Evolutionary conservation across 257 asterid species (phyloP), one percentile per base, ranked within the genome.

Genomic region (Solanum tacnaense): DNA sequence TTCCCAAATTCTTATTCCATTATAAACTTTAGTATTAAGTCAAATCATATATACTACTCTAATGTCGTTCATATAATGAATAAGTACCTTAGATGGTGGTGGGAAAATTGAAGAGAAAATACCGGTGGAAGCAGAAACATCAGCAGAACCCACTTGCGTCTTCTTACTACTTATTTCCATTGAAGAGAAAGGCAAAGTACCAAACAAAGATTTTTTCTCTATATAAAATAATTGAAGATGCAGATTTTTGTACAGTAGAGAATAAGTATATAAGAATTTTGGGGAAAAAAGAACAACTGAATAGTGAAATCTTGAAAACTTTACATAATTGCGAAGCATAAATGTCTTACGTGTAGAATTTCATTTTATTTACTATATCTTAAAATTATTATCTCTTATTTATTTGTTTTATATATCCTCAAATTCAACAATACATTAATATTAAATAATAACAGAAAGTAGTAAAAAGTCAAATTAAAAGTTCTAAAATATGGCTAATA

Each of bases 71-170:
- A 18, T 13, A 71, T 16, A 35, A 70, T 81, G 31, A 41, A 27
- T 75, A 13, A 25, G 34, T 92, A 92, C 95, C 90, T 65, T 41
- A 23, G 94, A 73, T 3, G 90, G 94, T 32, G 93, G 89, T 15
- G 93, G 91, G 62, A 93, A 93, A 34, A 93, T 87, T 31, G 94
- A 87, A 60, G 95, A 90, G 92, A 93, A 89, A 87, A 78, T 85
- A 56, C 90, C 92, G 16, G 88, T 13, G 15, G 93, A 60, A 90
- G 9, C 91, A 88, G 62, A 52, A 52, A 18, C n/a, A 52, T 52
- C 62, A 20, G 89, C 31, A 56, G 91, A 88, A 87, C 82, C 89
- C 81, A 49, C 71, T 82, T 41, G 85, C 41, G 16, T 29, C 86
- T 84, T 82, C 52, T 41, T 84, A 49, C 23, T 44, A 86, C 76